Base-by-base conservation (phyloP, 1,284 basidiomycete species). In the Neotropicomus parvogracilis region DNA sequence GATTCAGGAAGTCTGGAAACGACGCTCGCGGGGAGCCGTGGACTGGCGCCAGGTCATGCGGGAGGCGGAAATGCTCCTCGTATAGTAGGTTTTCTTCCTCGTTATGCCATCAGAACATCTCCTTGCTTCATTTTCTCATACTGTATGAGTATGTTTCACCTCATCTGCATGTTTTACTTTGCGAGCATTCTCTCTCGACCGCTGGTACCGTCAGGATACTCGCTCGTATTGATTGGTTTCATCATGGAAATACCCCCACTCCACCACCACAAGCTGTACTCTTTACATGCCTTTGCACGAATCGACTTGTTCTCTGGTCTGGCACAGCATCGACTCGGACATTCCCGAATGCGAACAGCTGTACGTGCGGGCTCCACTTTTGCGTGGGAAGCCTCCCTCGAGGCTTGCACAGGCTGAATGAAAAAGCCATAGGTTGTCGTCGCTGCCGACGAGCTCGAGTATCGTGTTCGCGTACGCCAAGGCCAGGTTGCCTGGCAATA, bases 1-100 rank as follows among this genome's bases (percentile, higher is more conserved):
- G 56, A 77, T 91, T 67, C 66, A 75, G 53, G 57, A 69, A 34
- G 78, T 90, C 34, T 90, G 87, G 87, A 42, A 47, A 1, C 54
- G 56, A 29, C 62, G 68, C 33, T 49, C 45, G 16, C 34, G 46
- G 40, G 63, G 61, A 45, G 65, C 75, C 8, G 79, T 87, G 34
- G 72, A 72, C 54, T 89, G 86, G 86, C 73, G 83, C 37, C 66
- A 74, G 42, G 70, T 73, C 10, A 74, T 88, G 67, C 69, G 65
- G 36, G 63, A 74, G 29, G 64, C 67, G 20, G 66, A 75, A 50
- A 75, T 88, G 62, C 69, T 88, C 38, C 75, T 89, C 39, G 86
- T 88, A 17, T 88, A 70, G 63, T 7, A n/a, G n/a, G n/a, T n/a
- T n/a, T n/a, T n/a, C n/a, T n/a, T n/a, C n/a, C n/a, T n/a, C n/a